Conservation (phyloP, 768 basidiomycete genomes). For the Tricholoma bakamatsutake region DNA sequence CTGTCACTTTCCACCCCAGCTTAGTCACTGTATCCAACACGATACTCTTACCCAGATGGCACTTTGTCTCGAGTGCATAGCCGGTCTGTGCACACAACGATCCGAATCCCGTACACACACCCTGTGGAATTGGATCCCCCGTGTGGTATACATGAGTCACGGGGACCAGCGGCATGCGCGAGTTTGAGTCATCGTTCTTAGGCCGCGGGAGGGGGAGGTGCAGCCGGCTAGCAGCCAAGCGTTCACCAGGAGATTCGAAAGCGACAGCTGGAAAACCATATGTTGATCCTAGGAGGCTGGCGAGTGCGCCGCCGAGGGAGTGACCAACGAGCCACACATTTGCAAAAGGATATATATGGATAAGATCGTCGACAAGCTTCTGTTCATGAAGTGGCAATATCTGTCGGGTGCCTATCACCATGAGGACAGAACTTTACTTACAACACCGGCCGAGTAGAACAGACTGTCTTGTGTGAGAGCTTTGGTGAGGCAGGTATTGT, state of each 20-base stretch:
- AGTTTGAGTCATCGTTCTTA: not conserved
- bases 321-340: conserved; percentile 90
- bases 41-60: conserved; percentile 86
- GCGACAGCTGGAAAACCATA: conserved; percentile 90
- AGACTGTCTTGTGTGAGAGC: conserved; percentile 84
- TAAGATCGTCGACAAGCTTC: conserved; percentile 86
- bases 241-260: conserved; percentile 83
- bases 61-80: conserved; percentile 81
- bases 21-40: conserved; percentile 83
- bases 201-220: conserved; percentile 76
- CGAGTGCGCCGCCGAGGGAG: conserved; percentile 86
- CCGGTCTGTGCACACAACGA: conserved; percentile 81
- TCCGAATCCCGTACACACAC: conserved; percentile 66
- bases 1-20: conserved; percentile 76
- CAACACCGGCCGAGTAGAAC: conserved; percentile 89
- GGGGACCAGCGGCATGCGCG: conserved; percentile 28
- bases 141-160: conserved; percentile 86
- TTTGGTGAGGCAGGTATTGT: conserved; percentile 73
- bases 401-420: not conserved
- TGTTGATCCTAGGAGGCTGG: conserved; percentile 83
- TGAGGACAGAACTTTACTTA: conserved; percentile 30
- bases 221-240: conserved; percentile 67
- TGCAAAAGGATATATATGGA: conserved; percentile 73
- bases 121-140: conserved; percentile 89
- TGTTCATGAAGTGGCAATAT: conserved; percentile 21